Conservation (phyloP, 1,284 basidiomycete genomes). For the Ceratobasidium sp. region DNA sequence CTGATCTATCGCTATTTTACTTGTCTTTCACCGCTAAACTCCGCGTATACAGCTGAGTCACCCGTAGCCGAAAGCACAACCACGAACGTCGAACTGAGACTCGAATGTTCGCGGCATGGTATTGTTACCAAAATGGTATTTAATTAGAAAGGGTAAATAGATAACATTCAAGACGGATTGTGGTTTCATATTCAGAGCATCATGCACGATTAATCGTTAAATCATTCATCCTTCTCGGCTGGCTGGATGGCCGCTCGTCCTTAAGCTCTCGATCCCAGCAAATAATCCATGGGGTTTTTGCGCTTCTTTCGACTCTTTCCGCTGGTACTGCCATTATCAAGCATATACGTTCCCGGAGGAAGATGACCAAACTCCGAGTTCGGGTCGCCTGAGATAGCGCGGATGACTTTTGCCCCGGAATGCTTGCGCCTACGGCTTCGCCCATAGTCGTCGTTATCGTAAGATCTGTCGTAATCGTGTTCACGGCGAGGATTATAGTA, state of each 20-base stretch:
- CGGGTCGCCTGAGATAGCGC: conserved; percentile 17
- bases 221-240: neutral
- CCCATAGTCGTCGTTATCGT: neutral
- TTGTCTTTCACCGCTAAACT: too few species aligned
- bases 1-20: too few species aligned
- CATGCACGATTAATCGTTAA: neutral
- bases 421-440: neutral
- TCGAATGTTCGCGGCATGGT: too few species aligned
- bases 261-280: neutral
- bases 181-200: too few species aligned
- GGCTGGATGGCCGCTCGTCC: neutral
- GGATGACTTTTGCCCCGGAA: conserved; percentile 5
- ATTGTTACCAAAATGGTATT: too few species aligned
- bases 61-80: too few species aligned
- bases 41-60: too few species aligned
- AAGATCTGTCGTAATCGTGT: neutral
- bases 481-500: conserved; percentile 2
- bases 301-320: neutral
- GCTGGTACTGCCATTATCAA: neutral
- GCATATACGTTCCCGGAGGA: conserved; percentile 38
- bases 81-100: too few species aligned
- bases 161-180: neutral
- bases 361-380: conserved; percentile 21
- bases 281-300: neutral
- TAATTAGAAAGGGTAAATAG: too few species aligned